Conservation (phyloP, 352 stramenopile species). For the Phytophthora melonis region DNA sequence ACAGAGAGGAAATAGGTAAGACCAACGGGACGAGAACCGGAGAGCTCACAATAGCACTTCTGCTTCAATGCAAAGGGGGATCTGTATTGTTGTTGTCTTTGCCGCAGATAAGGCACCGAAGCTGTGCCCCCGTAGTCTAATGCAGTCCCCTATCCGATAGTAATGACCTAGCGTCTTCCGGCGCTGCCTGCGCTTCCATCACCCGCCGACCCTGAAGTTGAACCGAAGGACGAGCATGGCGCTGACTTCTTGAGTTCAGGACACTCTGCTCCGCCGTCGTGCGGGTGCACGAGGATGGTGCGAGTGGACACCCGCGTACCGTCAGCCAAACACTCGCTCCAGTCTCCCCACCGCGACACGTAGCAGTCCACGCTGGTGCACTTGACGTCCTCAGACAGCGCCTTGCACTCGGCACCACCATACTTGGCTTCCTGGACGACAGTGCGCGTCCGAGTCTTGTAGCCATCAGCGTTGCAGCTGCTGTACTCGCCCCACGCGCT, state of each 20-base stretch:
- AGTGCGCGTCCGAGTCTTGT: slow-evolving; percentile 38
- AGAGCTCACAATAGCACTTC: not conserved
- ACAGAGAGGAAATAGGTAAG: slow-evolving; percentile 16
- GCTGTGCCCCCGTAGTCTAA: not conserved
- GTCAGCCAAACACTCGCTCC: slow-evolving; percentile 28
- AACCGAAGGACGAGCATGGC: slow-evolving; percentile 19
- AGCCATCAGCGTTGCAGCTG: slow-evolving; percentile 33
- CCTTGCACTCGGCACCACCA: slow-evolving; percentile 32
- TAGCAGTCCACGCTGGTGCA: slow-evolving; percentile 44
- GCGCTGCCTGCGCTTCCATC: not conserved
- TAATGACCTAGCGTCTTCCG: not conserved
- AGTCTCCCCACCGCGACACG: slow-evolving; percentile 46
- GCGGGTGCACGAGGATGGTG: slow-evolving; percentile 40
- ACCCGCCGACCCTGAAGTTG: slow-evolving; percentile 11
- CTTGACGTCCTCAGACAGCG: slow-evolving; percentile 30
- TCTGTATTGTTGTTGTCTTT: not conserved
- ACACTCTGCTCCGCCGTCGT: slow-evolving; percentile 51
- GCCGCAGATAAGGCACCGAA: not conserved
- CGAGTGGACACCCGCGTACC: slow-evolving; percentile 46
- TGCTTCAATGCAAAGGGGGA: not conserved
- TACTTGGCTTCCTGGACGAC: slow-evolving; percentile 33
- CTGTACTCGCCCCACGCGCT: slow-evolving; percentile 38
- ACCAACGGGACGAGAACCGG: slow-evolving; percentile 8
- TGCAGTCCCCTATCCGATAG: not conserved
- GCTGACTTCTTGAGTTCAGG: slow-evolving; percentile 36